A percentile compares a stretch with the other conserved stretches of the same genome.
Evolutionary conservation across 805 yeast genomes (phyloP).

Genomic region (Wickerhamomyces silvicola): DNA sequence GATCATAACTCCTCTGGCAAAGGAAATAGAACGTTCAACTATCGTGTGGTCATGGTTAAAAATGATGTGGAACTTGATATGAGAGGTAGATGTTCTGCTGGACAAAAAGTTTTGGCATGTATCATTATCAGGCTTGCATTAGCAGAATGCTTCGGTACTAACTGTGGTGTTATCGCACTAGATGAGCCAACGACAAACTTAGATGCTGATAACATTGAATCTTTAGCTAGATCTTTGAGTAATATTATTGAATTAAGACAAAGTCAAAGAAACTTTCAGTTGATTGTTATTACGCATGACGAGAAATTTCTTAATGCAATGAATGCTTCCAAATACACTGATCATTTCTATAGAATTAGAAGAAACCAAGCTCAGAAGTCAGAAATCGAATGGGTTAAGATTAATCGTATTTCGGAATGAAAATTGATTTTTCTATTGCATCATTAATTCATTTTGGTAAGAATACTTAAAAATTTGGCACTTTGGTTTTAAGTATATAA

Average conservation of each 20-base stretch:
- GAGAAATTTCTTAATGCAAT: slow-evolving; percentile 81
- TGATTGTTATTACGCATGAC: slow-evolving; percentile 95
- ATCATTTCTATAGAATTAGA: slow-evolving; percentile 74
- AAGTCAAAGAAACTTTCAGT: slow-evolving; percentile 81
- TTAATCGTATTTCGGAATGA: slow-evolving; percentile 29
- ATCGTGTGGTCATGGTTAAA: slow-evolving; percentile 92
- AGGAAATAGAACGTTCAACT: slow-evolving; percentile 70
- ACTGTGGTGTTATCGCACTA: slow-evolving; percentile 91
- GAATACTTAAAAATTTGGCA: too few species aligned
- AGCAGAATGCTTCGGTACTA: slow-evolving; percentile 92
- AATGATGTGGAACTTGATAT: slow-evolving; percentile 89
- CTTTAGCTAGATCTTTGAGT: slow-evolving; percentile 75
- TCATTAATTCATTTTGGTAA: too few species aligned
- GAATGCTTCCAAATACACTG: slow-evolving; percentile 80
- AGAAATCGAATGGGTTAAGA: slow-evolving; percentile 54
- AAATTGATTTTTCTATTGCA: slow-evolving; percentile 12
- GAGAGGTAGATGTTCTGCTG: slow-evolving; percentile 98
- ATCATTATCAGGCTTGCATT: slow-evolving; percentile 86
- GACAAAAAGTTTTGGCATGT: slow-evolving; percentile 91
- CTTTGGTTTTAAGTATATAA: too few species aligned
- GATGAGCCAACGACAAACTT: slow-evolving; percentile 98
- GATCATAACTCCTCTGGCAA: slow-evolving; percentile 45
- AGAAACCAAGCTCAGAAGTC: slow-evolving; percentile 81
- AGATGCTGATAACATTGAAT: slow-evolving; percentile 82
- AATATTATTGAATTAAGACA: slow-evolving; percentile 69